Percentiles rank a stretch among this genome's conserved stretches.
Conservation (phyloP, 129 eudicot species). For the Artemisia annua region DNA sequence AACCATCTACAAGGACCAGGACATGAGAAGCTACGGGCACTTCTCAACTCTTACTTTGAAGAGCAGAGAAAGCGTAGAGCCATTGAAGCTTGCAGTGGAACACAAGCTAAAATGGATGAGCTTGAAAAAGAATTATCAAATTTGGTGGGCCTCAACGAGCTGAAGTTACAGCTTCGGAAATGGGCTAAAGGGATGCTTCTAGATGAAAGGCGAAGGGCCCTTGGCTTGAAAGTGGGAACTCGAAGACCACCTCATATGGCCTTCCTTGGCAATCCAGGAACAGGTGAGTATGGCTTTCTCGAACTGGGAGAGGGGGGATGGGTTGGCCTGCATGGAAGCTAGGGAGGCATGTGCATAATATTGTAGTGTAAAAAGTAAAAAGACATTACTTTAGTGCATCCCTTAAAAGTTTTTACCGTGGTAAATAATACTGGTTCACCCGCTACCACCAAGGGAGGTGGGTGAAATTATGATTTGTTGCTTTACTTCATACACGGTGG, state of each 20-base stretch:
- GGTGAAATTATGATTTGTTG: too few relatives aligned
- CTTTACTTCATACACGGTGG: too few relatives aligned
- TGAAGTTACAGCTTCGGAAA: slow-evolving; percentile 70
- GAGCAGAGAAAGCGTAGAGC: slow-evolving; percentile 29
- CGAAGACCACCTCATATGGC: slow-evolving; percentile 97
- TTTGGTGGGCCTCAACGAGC: slow-evolving; percentile 70
- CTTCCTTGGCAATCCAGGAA: slow-evolving; percentile 70
- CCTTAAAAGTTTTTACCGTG: too few relatives aligned
- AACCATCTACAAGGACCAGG: slow-evolving; percentile 43
- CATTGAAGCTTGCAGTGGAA: slow-evolving; percentile 75
- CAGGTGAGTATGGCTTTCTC: slow-evolving; percentile 2
- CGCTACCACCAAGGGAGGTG: too few relatives aligned
- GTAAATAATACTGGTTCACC: too few relatives aligned
- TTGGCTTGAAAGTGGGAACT: slow-evolving; percentile 68
- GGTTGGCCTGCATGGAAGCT: not conserved
- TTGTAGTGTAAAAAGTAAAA: too few relatives aligned
- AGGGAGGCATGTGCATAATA: too few relatives aligned
- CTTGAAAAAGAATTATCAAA: slow-evolving; percentile 72
- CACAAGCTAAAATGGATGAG: slow-evolving; percentile 42
- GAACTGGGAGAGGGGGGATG: not conserved
- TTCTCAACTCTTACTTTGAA: slow-evolving; percentile 17
- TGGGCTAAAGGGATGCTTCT: slow-evolving; percentile 92
- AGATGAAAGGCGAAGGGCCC: slow-evolving; percentile 85
- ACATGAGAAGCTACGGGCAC: slow-evolving; percentile 59
- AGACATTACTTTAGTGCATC: too few relatives aligned